Base-by-base conservation (phyloP, 2,329 filamentous ascomycete species). In the Aspergillus fischeri region DNA sequence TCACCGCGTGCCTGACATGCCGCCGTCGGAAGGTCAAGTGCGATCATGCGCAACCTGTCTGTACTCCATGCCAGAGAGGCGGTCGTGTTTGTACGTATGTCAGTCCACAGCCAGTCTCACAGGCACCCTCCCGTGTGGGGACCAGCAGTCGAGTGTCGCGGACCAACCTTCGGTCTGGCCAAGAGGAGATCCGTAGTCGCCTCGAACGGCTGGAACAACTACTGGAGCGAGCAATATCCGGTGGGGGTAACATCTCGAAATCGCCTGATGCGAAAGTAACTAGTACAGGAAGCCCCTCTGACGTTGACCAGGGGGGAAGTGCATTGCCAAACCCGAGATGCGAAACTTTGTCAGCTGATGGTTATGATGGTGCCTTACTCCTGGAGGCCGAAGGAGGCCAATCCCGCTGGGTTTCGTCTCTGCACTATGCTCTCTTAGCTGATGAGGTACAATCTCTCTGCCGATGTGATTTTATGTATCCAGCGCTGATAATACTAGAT, bases 381-480 rank as follows among this genome's bases (percentile, higher is more conserved):
- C 29, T 57, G 42, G 54, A 54, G 17, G 32, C 54, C n/a, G 51
- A 57, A 45, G 42, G 51, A 11, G 54, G 57, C 14, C 54, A 54
- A 42, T 57, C 57, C 7, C 57, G 51, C 38, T 60, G 54, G 54
- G 57, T 60, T 45, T 60, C 57, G 17, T 60, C 54, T 47, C 47
- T 57, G 10, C 57, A 60, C 41, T 60, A 57, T 45, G 57, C 57
- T 21, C 54, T 59, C 14, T 27, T 59, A 17, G 57, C 57, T 24
- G 57, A 57, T 8, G 57, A 59, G 54, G 57, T 59, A 51, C 14
- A 45, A 53, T 24, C 11, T n/a, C 24, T 29, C 28, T 29, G n/a
- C 27, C 20, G 3, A 11, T 20, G n/a, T 9, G 10, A 20, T 20
- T n/a, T 20, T 6, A 42, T 42, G 17, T 20, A n/a, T 20, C 38